Base-by-base conservation (phyloP, 1,284 basidiomycete genomes). In the Cryptococcus wingfieldii region DNA sequence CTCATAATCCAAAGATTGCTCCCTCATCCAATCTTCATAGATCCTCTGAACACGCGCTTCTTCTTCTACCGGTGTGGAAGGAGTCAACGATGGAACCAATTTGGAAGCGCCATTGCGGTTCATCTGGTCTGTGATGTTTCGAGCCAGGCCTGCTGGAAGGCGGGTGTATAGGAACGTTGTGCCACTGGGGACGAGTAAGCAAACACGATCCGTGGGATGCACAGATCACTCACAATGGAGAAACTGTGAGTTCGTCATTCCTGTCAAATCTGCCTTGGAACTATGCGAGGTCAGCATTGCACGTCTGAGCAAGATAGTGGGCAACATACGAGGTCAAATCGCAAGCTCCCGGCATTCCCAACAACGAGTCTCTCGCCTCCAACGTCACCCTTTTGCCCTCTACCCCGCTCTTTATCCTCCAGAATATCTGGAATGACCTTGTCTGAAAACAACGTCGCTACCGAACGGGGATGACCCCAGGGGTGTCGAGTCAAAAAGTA, bases 171-270 rank as follows among this genome's bases (percentile, higher is more conserved):
- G 51, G 58, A 77, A 77, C 5, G 58, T 60, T 18, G 65, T 67
- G 3, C 63, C 65, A 58, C 70, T 72, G 45, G 3, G 5, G 9
- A 18, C 14, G 41, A 12, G 9, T 42, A 13, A 43, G 41, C 39
- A 13, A 43, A 25, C 39, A 27, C 6, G 25, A 27, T 18, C 27
- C n/a, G 41, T n/a, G 41, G 34, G 18, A 6, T 9, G 23, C 14
- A 12, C 19, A 50, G 16, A 38, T 8, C 43, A 59, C 68, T 50
- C 43, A 71, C 70, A 85, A 89, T 1, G 86, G 86, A 16, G 82
- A 84, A 0, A 83, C 81, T 0, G 86, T 87, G 25, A 89, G 80
- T 69, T 89, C 84, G 71, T 90, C 88, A 71, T 90, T 89, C 68
- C 83, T 83, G 45, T 85, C 86, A 76, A 90, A 90, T 2, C 82